These are phyloP conservation scores for Agaricales sp. DNA, from an alignment of 1,284 basidiomycete species.

Conservation along the genomic window DNA sequence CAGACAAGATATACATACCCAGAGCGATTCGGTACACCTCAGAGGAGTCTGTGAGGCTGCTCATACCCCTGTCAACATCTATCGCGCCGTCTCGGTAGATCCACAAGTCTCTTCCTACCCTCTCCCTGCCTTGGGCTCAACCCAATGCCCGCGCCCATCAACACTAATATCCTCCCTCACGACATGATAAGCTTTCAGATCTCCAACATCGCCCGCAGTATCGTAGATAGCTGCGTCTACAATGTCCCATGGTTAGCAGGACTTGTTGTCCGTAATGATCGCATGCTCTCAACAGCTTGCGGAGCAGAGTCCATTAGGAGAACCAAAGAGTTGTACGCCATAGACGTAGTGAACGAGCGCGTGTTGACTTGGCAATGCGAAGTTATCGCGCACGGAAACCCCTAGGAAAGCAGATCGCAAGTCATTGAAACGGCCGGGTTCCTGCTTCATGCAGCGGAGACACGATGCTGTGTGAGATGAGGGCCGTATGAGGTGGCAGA, in stretches of 20 bases:
- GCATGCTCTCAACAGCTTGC: conserved; percentile 17
- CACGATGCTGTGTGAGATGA: conserved; percentile 14
- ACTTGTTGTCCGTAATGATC: conserved; percentile 13
- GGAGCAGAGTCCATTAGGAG: conserved; percentile 21
- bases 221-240: not conserved
- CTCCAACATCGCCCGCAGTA: too few species aligned
- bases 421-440: conserved; percentile 19
- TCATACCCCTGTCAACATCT: not conserved
- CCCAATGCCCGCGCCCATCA: too few species aligned
- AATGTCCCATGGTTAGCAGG: conserved; percentile 13
- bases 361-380: conserved; percentile 23
- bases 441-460: conserved; percentile 15
- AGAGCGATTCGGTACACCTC: not conserved
- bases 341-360: conserved; percentile 16
- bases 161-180: not conserved
- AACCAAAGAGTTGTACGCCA: conserved; percentile 16
- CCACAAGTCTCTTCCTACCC: not conserved
- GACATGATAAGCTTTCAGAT: not conserved
- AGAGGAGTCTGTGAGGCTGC: not conserved
- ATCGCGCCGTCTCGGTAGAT: not conserved
- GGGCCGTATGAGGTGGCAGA: conserved; percentile 23
- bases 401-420: conserved; percentile 21
- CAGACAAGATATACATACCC: not conserved
- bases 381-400: conserved; percentile 13
- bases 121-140: not conserved